These are phyloP conservation scores for Ceratocystis diversiconidia DNA, from an alignment of 2,329 filamentous ascomycete genomes.

Conservation along the genomic window DNA sequence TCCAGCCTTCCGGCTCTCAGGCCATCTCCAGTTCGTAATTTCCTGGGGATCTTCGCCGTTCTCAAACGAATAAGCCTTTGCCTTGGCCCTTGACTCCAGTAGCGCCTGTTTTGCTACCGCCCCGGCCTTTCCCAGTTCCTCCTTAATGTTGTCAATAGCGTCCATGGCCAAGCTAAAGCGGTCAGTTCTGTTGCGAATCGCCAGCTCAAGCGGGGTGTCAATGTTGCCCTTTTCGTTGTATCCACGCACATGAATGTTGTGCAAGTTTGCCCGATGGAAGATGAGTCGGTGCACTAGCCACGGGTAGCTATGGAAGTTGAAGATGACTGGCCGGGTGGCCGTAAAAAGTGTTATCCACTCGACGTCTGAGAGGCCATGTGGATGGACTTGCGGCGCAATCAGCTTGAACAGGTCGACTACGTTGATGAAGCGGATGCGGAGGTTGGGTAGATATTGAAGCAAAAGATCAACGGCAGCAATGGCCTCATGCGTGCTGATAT, in stretches of 20 bases:
- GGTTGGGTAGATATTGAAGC: conserved; percentile 52
- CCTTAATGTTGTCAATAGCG: conserved; percentile 52
- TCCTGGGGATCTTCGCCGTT: conserved; percentile 54
- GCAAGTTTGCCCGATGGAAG: conserved; percentile 56
- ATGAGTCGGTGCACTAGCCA: conserved; percentile 66
- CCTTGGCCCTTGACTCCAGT: conserved; percentile 48
- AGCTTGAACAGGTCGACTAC: conserved; percentile 70
- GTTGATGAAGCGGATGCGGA: conserved; percentile 69
- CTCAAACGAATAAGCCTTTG: conserved; percentile 52
- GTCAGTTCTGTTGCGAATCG: conserved; percentile 64
- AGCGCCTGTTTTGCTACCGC: conserved; percentile 48
- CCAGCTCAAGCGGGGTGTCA: conserved; percentile 64
- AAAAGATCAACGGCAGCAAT: conserved; percentile 62
- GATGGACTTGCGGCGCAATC: conserved; percentile 54
- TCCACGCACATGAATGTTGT: conserved; percentile 58
- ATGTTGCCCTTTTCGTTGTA: conserved; percentile 79
- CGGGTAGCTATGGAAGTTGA: conserved; percentile 76
- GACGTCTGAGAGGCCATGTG: conserved; percentile 52
- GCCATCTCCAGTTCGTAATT: conserved; percentile 54
- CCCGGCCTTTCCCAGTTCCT: conserved; percentile 47
- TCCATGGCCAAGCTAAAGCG: conserved; percentile 64
- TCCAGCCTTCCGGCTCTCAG: conserved; percentile 26
- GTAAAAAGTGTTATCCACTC: conserved; percentile 62
- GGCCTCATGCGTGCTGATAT: conserved; percentile 59
- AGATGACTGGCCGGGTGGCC: conserved; percentile 55